phyloP scores from a whole-genome alignment of 768 basidiomycete species.

The Pleurotus tuoliensis region DNA sequence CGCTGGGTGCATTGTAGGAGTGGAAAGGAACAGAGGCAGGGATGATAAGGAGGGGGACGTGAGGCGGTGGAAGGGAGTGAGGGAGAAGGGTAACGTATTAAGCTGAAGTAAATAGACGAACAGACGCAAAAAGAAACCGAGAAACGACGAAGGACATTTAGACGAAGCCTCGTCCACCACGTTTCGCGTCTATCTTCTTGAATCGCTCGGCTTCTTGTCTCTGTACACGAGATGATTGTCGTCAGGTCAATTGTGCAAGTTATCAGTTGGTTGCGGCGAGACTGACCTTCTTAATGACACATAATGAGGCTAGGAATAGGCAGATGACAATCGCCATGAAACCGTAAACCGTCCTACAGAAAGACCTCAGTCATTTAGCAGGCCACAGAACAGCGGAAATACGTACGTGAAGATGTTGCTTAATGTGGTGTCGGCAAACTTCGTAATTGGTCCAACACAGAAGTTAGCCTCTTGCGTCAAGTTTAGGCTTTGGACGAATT shows the following conservation, averaged over 20 bases:
- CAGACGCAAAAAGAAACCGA: background rate
- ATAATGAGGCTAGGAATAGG: constrained; percentile 76
- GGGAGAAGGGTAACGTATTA: background rate
- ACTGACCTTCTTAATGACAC: constrained; percentile 78
- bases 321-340: constrained; percentile 77
- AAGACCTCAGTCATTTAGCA: background rate
- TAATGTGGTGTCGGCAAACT: constrained; percentile 65
- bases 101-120: background rate
- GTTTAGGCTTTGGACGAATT: constrained; percentile 38
- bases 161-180: constrained; percentile 84
- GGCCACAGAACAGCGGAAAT: background rate
- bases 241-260: background rate
- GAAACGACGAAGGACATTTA: constrained; percentile 27
- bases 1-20: background rate
- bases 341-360: constrained; percentile 59
- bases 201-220: constrained; percentile 80
- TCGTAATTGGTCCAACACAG: constrained; percentile 70
- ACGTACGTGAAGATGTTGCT: constrained; percentile 84
- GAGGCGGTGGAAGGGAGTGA: background rate
- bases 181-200: constrained; percentile 85
- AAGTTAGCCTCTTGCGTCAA: constrained; percentile 40
- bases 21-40: background rate
- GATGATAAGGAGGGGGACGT: background rate
- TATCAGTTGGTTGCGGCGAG: background rate
- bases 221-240: constrained; percentile 30